phyloP scores from a whole-genome alignment of 2,329 filamentous ascomycete species.

The Neospermospora avenae region DNA sequence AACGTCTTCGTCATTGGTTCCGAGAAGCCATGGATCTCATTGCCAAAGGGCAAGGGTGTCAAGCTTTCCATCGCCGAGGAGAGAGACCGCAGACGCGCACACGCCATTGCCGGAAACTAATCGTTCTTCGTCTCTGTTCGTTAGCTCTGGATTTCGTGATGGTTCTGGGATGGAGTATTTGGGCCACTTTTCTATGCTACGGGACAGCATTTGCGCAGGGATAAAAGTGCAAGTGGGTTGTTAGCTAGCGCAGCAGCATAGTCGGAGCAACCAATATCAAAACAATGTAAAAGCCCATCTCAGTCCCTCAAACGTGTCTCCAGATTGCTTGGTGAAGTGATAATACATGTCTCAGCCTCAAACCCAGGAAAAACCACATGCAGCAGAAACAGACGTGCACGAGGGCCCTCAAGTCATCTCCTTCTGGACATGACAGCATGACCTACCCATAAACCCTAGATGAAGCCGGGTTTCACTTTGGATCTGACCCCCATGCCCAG shows the following conservation, averaged over 20 bases:
- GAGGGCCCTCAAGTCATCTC: not conserved
- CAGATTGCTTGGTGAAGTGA: constrained; percentile 3
- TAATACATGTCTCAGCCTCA: not conserved
- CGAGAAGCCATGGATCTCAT: constrained; percentile 98
- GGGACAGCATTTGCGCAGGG: constrained; percentile 18
- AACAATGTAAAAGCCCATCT: constrained; percentile 26
- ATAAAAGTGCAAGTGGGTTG: constrained; percentile 24
- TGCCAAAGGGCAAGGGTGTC: constrained; percentile 99
- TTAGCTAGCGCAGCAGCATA: constrained; percentile 30
- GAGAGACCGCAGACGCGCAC: constrained; percentile 91
- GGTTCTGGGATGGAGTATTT: constrained; percentile 34
- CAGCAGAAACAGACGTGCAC: not conserved
- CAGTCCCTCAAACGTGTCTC: constrained; percentile 9
- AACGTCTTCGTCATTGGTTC: constrained; percentile 99
- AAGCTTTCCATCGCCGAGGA: constrained; percentile 99
- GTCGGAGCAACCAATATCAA: constrained; percentile 31
- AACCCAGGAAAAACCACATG: not conserved
- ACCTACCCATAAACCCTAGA: not conserved
- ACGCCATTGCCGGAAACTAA: constrained; percentile 36
- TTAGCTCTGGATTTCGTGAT: constrained; percentile 26
- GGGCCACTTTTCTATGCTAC: constrained; percentile 29
- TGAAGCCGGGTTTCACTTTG: not conserved
- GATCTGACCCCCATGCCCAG: constrained; percentile 19
- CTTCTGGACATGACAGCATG: not conserved
- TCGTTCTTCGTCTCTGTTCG: constrained; percentile 23